Evolutionary conservation across 1,284 basidiomycete genomes (phyloP).

Genomic region (Cryptococcus depauperatus): DNA sequence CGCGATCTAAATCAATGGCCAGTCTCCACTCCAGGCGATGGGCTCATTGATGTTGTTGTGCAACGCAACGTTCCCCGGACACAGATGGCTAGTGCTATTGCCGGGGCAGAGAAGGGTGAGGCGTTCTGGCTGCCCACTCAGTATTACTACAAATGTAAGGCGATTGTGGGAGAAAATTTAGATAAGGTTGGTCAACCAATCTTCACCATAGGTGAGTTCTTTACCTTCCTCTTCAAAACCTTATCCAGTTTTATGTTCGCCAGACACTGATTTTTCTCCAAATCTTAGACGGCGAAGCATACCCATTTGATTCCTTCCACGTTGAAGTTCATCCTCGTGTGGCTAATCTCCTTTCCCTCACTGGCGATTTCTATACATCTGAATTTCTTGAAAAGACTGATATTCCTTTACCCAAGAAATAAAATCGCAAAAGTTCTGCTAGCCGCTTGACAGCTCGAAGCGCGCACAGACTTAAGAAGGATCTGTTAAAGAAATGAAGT

Average conservation of each 20-base stretch:
- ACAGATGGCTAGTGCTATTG: slow-evolving; percentile 56
- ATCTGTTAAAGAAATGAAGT: no score
- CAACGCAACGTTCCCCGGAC: slow-evolving; percentile 60
- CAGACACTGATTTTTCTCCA: no score
- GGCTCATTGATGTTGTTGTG: slow-evolving; percentile 66
- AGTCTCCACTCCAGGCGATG: slow-evolving; percentile 67
- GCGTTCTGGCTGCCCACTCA: slow-evolving; percentile 60
- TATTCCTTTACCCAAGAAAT: no score
- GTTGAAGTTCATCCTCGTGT: slow-evolving; percentile 70
- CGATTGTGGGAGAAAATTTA: slow-evolving; percentile 65
- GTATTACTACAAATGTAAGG: slow-evolving; percentile 65
- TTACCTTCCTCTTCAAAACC: not conserved
- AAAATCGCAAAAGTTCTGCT: no score
- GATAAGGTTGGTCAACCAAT: slow-evolving; percentile 48
- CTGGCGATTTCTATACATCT: slow-evolving; percentile 51
- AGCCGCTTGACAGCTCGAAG: no score
- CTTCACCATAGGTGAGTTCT: slow-evolving; percentile 37
- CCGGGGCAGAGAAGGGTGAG: slow-evolving; percentile 60
- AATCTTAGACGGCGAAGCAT: slow-evolving; percentile 81
- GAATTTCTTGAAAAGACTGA: slow-evolving; percentile 34
- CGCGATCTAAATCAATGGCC: slow-evolving; percentile 83
- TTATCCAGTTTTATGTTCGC: slow-evolving; percentile 23
- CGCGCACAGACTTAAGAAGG: no score
- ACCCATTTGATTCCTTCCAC: slow-evolving; percentile 70
- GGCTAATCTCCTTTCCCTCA: slow-evolving; percentile 61